Evolutionary conservation across 257 asterid species (phyloP).

Genomic region (Haberlea rhodopensis): DNA sequence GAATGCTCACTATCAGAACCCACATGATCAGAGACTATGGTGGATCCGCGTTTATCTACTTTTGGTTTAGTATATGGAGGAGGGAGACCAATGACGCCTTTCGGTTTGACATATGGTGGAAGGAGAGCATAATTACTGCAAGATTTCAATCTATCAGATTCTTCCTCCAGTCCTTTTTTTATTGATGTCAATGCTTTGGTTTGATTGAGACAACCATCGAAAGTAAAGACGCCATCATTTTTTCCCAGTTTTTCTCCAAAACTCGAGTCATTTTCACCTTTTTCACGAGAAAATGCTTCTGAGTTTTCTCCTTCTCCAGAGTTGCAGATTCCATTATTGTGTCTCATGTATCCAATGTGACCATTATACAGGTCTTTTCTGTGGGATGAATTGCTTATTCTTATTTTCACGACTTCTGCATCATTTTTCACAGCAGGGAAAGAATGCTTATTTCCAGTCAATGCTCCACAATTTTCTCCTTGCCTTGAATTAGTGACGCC

Average conservation of each 20-base stretch:
- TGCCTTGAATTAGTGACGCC: constrained; percentile 26
- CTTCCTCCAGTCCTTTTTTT: constrained; percentile 35
- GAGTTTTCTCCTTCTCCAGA: constrained; percentile 31
- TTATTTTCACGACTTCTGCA: constrained; percentile 35
- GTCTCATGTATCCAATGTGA: constrained; percentile 28
- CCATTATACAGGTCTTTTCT: constrained; percentile 34
- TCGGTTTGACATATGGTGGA: constrained; percentile 74
- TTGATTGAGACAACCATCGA: constrained; percentile 22
- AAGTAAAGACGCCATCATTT: constrained; percentile 32
- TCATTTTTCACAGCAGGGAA: constrained; percentile 33
- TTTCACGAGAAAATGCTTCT: constrained; percentile 38
- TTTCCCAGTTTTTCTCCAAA: constrained; percentile 31
- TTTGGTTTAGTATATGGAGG: constrained; percentile 66
- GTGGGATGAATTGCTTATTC: constrained; percentile 40
- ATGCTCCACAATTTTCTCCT: constrained; percentile 24
- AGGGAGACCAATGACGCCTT: constrained; percentile 40
- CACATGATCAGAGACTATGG: constrained; percentile 38
- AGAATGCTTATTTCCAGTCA: constrained; percentile 35
- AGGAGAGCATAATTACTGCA: constrained; percentile 43
- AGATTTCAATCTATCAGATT: constrained; percentile 40
- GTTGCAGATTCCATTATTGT: constrained; percentile 28
- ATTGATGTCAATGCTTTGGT: constrained; percentile 28
- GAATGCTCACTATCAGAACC: constrained; percentile 31
- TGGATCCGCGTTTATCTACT: constrained; percentile 41
- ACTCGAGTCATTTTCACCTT: constrained; percentile 31